phyloP scores from a whole-genome alignment of 257 asterid genomes.

The Capsicum chinense region DNA sequence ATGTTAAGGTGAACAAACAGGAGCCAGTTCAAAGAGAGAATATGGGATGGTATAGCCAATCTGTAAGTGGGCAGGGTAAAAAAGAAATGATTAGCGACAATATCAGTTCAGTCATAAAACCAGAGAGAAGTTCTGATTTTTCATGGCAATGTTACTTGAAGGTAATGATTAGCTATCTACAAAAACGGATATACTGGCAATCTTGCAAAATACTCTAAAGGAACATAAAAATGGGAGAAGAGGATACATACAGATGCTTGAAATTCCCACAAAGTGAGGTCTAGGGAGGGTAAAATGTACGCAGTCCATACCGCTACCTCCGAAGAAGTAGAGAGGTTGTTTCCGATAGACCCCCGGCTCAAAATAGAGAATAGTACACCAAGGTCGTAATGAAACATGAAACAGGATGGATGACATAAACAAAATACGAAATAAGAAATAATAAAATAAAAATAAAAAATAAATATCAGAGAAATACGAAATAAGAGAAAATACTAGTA shows the following conservation, averaged over 20 bases:
- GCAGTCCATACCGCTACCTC: too few species aligned
- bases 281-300: too few species aligned
- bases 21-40: not conserved
- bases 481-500: too few species aligned
- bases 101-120: not conserved
- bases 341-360: too few species aligned
- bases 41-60: not conserved
- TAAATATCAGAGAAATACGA: too few species aligned
- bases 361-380: too few species aligned
- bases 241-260: not conserved
- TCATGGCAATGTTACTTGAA: not conserved
- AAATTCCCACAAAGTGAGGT: not conserved
- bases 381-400: too few species aligned
- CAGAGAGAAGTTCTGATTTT: not conserved
- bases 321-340: too few species aligned
- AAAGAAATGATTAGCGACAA: not conserved
- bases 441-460: too few species aligned
- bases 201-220: not conserved
- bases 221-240: constrained; percentile 11
- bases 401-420: too few species aligned
- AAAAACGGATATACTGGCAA: not conserved
- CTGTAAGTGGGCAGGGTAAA: not conserved
- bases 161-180: not conserved
- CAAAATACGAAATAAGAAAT: too few species aligned
- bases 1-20: not conserved